A percentile compares a stretch with the other conserved stretches of the same genome.
Evolutionary conservation across 2,329 filamentous ascomycete species (phyloP).

Genomic region (Fusarium sp.): DNA sequence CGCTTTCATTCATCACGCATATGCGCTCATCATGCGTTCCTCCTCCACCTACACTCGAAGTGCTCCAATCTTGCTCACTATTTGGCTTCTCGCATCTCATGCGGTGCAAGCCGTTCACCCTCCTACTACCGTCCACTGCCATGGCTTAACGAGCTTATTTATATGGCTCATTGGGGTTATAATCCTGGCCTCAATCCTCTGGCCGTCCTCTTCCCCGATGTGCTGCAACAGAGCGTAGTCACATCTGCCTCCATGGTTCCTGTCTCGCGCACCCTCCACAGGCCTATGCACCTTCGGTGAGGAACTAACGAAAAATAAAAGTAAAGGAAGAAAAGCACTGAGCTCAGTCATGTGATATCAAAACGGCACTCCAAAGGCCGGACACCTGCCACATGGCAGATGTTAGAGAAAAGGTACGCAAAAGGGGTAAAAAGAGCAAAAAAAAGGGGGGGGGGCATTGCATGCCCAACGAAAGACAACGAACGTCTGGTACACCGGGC

Average conservation of each 20-base stretch:
- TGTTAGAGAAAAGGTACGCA: constrained; percentile 33
- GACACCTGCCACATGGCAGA: constrained; percentile 26
- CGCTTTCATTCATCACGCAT: constrained; percentile 47
- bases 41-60: constrained; percentile 1
- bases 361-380: constrained; percentile 24
- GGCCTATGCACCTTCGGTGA: constrained; percentile 36
- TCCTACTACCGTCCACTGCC: constrained; percentile 5
- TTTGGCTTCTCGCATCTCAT: constrained; percentile 11
- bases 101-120: constrained; percentile 16
- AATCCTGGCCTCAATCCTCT: constrained; percentile 22
- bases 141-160: constrained; percentile 8
- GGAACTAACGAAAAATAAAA: constrained; percentile 34
- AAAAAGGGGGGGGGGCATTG: constrained; percentile 27
- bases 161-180: constrained; percentile 7
- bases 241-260: not conserved
- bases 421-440: constrained; percentile 25
- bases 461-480: constrained; percentile 37
- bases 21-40: constrained; percentile 31
- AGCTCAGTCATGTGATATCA: constrained; percentile 46
- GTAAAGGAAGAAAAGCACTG: constrained; percentile 37
- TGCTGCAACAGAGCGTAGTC: constrained; percentile 4
- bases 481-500: constrained; percentile 44
- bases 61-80: constrained; percentile 1
- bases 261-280: constrained; percentile 34
- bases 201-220: constrained; percentile 14